Conservation (phyloP, 163 green algal genomes). For the Chlorella variabilis region DNA sequence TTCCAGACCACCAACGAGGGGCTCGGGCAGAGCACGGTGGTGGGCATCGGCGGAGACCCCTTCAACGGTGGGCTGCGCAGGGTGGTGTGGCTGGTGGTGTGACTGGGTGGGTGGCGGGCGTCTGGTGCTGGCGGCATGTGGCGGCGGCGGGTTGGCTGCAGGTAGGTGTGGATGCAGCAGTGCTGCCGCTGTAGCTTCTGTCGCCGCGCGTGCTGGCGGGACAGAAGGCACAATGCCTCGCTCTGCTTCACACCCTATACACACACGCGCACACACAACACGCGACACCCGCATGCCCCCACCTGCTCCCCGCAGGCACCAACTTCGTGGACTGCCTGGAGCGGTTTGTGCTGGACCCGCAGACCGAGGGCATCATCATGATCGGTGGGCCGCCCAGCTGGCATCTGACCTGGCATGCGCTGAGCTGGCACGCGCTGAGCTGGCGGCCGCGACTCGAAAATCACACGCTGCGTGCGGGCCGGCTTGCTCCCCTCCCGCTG, state of each 20-base stretch:
- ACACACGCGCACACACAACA: no score
- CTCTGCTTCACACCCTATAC: no score
- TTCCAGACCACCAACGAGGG: slow-evolving; percentile 92
- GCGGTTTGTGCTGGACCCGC: slow-evolving; percentile 95
- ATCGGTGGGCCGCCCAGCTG: slow-evolving; percentile 95
- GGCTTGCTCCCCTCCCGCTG: no score
- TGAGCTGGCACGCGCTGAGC: slow-evolving; percentile 63
- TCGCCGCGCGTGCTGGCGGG: no score
- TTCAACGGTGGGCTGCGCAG: slow-evolving; percentile 86
- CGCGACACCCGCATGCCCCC: background rate
- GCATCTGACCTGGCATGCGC: no score
- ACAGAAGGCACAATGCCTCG: no score
- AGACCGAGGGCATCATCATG: slow-evolving; percentile 99
- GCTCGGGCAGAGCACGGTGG: slow-evolving; percentile 96
- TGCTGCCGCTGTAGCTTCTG: no score
- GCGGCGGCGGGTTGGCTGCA: no score
- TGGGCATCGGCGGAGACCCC: slow-evolving; percentile 98
- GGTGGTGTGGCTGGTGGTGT: background rate
- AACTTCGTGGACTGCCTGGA: slow-evolving; percentile 99
- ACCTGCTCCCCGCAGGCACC: slow-evolving; percentile 66
- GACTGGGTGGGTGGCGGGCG: background rate
- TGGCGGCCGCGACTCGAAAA: no score
- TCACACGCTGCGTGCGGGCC: no score
- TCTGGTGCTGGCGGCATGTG: no score
- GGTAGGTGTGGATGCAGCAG: no score